Percentiles rank a stretch among this genome's conserved stretches.
Conservation (phyloP, 2,329 filamentous ascomycete species). For the Colletotrichum lupini region DNA sequence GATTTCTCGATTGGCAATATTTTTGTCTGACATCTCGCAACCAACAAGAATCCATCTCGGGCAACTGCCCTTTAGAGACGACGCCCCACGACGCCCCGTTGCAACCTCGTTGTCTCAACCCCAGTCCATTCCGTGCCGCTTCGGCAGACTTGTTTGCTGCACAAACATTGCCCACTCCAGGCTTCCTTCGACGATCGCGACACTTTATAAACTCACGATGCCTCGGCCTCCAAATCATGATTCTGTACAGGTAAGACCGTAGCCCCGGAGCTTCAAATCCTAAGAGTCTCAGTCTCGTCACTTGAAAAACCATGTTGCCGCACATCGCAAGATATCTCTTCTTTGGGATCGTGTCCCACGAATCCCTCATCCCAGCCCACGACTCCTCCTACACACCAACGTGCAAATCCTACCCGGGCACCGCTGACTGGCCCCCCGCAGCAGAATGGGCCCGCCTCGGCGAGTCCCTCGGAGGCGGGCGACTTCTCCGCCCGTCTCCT, state of each 20-base stretch:
- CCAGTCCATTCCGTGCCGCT: not conserved
- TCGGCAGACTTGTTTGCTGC: not conserved
- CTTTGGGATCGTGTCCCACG: not conserved
- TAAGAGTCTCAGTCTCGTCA: not conserved
- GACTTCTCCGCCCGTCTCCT: slow-evolving; percentile 54
- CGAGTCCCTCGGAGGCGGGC: slow-evolving; percentile 50
- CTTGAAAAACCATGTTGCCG: not conserved
- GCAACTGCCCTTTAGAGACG: not conserved
- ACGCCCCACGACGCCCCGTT: not conserved
- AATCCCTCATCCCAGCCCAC: too few relatives aligned
- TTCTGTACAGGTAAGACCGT: not conserved
- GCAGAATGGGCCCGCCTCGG: slow-evolving; percentile 59
- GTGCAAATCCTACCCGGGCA: slow-evolving; percentile 61
- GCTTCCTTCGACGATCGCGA: not conserved
- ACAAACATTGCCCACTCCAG: not conserved
- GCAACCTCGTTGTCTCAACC: not conserved
- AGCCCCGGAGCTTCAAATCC: not conserved
- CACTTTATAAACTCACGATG: not conserved
- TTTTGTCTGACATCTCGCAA: not conserved
- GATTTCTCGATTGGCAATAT: not conserved
- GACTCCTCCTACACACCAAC: not conserved
- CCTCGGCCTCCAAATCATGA: not conserved
- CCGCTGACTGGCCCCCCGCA: slow-evolving; percentile 58
- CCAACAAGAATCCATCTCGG: not conserved
- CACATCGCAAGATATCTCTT: not conserved